Evolutionary conservation across 2,329 filamentous ascomycete genomes (phyloP), one percentile per base, ranked within the genome.

Genomic region (Bipolaris zeicola): DNA sequence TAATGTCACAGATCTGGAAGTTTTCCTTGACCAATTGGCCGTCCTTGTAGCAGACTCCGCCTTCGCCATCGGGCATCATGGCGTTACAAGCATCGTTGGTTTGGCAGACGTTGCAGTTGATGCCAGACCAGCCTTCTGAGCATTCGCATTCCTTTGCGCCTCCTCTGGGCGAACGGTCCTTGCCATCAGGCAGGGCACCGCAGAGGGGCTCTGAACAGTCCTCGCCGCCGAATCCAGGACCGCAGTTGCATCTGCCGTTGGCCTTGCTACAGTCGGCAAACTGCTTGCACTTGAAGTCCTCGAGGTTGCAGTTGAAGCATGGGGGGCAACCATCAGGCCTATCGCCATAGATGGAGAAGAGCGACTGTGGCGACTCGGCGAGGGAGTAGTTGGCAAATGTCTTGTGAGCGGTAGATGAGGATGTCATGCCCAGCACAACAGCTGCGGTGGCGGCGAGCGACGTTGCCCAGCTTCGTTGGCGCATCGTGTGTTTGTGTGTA

Each of bases 301-400:
- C 93, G 14, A 99, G 85, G 56, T 97, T 90, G 80, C 95, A 99
- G 85, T 99, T 98, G 84, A 99, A 99, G 81, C 95, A 95, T 70
- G 91, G 91, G 50, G 91, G 91, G 73, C 91, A 95, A 69, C 89
- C 86, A 61, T 85, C 85, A 6, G 92, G 89, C 47, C 91, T 85
- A 68, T 89, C 87, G 64, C 86, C 89, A 78, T 91, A 85, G 44
- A 93, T 79, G 36, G 88, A 84, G 71, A 92, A 81, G 72, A 90
- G 86, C 39, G 68, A 58, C 7, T 69, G 61, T 34, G 73, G 70
- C 33, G 68, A 53, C 34, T 76, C 69, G 86, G 85, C 66, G 85
- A 79, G 65, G 85, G 80, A 78, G 83, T 86, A 69, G 55, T 77
- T 75, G 47, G 69, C 56, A 55, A 69, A 68, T 28, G 70, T 73